A percentile compares a stretch with the other conserved stretches of the same genome.
These are phyloP conservation scores for Stemphylium beticola DNA, from an alignment of 2,329 filamentous ascomycete species.

Conservation along the genomic window DNA sequence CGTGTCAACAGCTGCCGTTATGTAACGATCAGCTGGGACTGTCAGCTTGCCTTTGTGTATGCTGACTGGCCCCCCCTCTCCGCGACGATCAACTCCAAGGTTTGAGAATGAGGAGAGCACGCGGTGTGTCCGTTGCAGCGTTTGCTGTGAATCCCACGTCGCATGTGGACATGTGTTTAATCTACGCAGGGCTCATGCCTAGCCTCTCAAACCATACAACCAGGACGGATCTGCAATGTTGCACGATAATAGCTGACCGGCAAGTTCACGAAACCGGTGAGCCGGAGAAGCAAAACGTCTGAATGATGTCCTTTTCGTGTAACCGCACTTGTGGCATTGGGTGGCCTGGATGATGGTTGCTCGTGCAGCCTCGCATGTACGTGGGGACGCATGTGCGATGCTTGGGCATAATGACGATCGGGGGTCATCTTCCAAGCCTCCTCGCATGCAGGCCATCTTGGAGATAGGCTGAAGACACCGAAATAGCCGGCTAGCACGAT, in stretches of 20 bases:
- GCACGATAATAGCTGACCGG: background rate
- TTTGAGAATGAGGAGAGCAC: background rate
- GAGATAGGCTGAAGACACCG: background rate
- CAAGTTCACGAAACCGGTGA: background rate
- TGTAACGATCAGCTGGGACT: background rate
- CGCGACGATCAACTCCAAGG: background rate
- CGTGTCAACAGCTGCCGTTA: background rate
- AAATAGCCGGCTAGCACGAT: background rate
- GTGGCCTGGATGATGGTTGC: background rate
- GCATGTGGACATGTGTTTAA: background rate
- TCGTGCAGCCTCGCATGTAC: conserved; percentile 6
- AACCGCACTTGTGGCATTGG: background rate
- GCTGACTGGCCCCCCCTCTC: background rate
- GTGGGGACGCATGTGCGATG: conserved; percentile 4
- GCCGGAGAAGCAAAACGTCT: background rate
- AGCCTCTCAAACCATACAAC: background rate
- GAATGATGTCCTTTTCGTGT: too few relatives aligned
- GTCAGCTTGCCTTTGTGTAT: background rate
- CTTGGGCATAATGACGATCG: background rate
- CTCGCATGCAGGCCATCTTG: background rate
- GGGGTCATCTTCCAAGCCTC: background rate
- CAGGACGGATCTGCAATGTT: background rate
- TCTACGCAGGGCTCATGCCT: background rate
- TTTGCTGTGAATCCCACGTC: background rate
- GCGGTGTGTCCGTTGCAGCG: background rate